Conservation (phyloP, 202 grass and related monocot species). For the Musa balbisiana region DNA sequence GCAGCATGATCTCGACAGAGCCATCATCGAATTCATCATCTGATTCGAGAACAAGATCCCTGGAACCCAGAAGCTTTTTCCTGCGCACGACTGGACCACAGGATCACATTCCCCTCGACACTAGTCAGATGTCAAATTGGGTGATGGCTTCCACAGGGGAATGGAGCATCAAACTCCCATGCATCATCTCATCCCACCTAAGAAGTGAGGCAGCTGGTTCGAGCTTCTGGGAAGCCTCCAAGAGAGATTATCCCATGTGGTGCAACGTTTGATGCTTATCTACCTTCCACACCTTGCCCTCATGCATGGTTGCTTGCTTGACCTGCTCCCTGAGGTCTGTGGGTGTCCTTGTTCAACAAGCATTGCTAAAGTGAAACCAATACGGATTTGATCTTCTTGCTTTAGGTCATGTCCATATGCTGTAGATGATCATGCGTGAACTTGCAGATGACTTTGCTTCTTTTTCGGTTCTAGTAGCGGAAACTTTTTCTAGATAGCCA, state of each 20-base stretch:
- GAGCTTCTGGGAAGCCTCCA: not conserved
- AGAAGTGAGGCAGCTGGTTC: too few relatives aligned
- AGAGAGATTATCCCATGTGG: not conserved
- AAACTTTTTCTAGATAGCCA: not conserved
- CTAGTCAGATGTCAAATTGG: not conserved
- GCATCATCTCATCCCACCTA: too few relatives aligned
- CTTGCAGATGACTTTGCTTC: too few relatives aligned
- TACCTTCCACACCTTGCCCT: not conserved
- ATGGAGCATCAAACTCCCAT: not conserved
- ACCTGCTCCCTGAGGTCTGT: not conserved
- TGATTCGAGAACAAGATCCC: not conserved
- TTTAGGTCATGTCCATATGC: not conserved
- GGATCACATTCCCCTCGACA: slow-evolving; percentile 1
- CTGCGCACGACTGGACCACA: not conserved
- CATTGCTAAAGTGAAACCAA: not conserved
- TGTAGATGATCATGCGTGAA: not conserved
- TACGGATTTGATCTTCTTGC: not conserved
- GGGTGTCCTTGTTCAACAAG: not conserved
- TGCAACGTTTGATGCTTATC: not conserved
- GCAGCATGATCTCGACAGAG: not conserved
- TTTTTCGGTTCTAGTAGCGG: not conserved
- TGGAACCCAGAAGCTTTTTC: too few relatives aligned
- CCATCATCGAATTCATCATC: not conserved
- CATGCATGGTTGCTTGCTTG: not conserved
- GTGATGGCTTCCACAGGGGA: not conserved